These are phyloP conservation scores for Tulasnella sp. DNA, from an alignment of 768 basidiomycete genomes.

Conservation along the genomic window DNA sequence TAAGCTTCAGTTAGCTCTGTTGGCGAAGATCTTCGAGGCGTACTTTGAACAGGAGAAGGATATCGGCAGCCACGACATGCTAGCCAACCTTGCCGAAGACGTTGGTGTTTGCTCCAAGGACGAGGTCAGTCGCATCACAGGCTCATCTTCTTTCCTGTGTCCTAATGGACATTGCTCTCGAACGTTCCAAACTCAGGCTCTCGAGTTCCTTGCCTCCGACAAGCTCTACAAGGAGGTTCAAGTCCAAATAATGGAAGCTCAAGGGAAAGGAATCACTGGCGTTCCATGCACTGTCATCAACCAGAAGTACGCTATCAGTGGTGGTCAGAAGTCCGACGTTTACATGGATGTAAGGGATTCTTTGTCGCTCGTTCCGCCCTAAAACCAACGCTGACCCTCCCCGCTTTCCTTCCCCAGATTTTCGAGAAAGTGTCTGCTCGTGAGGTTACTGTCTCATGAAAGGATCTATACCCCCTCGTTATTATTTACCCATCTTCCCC, in stretches of 20 bases:
- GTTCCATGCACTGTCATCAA: conserved; percentile 75
- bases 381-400: not conserved
- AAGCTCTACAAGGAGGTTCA: conserved; percentile 56
- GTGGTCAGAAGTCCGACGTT: conserved; percentile 60
- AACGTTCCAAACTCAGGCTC: conserved; percentile 33
- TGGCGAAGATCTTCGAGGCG: conserved; percentile 51
- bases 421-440: not conserved
- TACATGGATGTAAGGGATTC: conserved; percentile 26
- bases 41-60: conserved; percentile 56
- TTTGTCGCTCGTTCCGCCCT: not conserved
- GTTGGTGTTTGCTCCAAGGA: conserved; percentile 45
- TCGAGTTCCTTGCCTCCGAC: conserved; percentile 51
- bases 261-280: conserved; percentile 57
- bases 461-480: not conserved
- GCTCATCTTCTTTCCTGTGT: not conserved
- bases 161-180: not conserved
- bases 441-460: not conserved
- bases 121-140: conserved; percentile 36
- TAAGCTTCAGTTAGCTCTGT: conserved; percentile 42
- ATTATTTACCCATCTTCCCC: not conserved
- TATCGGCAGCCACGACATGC: conserved; percentile 44
- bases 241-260: conserved; percentile 48
- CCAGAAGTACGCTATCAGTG: conserved; percentile 64
- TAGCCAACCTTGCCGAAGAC: conserved; percentile 47
- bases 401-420: not conserved